Percentiles rank a stretch among this genome's conserved stretches.
Evolutionary conservation across 495 filamentous ascomycete species (phyloP).

Genomic region (Annulohypoxylon nitens): DNA sequence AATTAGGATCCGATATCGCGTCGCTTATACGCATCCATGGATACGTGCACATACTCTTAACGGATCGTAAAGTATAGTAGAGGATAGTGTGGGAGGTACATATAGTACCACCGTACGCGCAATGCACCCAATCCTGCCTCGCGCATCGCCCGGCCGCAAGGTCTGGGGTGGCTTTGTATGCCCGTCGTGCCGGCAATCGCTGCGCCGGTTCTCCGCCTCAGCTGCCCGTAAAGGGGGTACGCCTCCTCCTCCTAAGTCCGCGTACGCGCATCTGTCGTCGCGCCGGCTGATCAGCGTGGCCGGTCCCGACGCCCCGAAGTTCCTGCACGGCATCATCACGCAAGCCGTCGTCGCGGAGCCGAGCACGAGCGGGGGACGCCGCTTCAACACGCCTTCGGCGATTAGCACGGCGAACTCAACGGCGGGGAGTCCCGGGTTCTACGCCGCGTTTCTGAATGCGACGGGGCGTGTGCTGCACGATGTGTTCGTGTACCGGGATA

Average conservation of each 20-base stretch:
- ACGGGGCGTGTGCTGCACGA: slow-evolving; percentile 87
- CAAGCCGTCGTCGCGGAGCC: slow-evolving; percentile 69
- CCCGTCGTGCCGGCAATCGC: slow-evolving; percentile 43
- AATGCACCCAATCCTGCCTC: slow-evolving; percentile 16
- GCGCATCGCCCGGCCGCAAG: slow-evolving; percentile 2
- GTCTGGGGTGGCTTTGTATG: slow-evolving; percentile 40
- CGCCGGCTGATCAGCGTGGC: slow-evolving; percentile 82
- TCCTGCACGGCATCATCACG: slow-evolving; percentile 89
- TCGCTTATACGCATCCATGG: background rate
- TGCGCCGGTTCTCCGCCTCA: slow-evolving; percentile 35
- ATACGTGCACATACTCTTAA: background rate
- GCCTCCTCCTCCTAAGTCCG: slow-evolving; percentile 59
- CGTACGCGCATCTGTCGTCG: slow-evolving; percentile 69
- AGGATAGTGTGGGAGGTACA: background rate
- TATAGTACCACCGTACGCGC: slow-evolving; percentile 1
- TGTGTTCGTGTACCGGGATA: slow-evolving; percentile 84
- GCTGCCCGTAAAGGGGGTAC: slow-evolving; percentile 15
- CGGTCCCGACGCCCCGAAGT: slow-evolving; percentile 82
- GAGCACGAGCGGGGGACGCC: slow-evolving; percentile 2
- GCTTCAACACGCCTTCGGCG: slow-evolving; percentile 42
- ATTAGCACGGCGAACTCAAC: background rate
- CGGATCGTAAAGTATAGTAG: too few relatives aligned
- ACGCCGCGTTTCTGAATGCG: slow-evolving; percentile 87
- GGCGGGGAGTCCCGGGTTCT: slow-evolving; percentile 64
- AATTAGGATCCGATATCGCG: slow-evolving; percentile 9